phyloP scores from a whole-genome alignment of 495 filamentous ascomycete species.

The Cercophora samala region DNA sequence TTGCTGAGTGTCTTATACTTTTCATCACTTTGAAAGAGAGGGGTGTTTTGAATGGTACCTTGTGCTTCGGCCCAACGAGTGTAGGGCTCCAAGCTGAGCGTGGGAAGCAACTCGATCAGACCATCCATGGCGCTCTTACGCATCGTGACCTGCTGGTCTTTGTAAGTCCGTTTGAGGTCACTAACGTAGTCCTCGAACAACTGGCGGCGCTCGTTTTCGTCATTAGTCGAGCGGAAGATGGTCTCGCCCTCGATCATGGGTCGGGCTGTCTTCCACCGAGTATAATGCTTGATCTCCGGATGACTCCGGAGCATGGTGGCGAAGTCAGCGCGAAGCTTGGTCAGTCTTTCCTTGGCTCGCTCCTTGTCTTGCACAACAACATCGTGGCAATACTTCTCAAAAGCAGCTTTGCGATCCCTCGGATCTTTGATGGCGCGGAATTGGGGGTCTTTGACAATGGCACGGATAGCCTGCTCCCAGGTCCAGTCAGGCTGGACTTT shows the following conservation, averaged over 20 bases:
- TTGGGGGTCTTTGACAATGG: slow-evolving; percentile 88
- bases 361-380: slow-evolving; percentile 91
- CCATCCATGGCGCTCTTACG: slow-evolving; percentile 85
- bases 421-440: slow-evolving; percentile 94
- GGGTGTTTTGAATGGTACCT: slow-evolving; percentile 71
- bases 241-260: slow-evolving; percentile 95
- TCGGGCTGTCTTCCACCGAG: slow-evolving; percentile 93
- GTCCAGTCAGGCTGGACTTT: slow-evolving; percentile 86
- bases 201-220: slow-evolving; percentile 84
- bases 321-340: slow-evolving; percentile 92
- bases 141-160: slow-evolving; percentile 65
- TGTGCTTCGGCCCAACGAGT: slow-evolving; percentile 94
- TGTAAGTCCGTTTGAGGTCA: slow-evolving; percentile 74
- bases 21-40: slow-evolving; percentile 76
- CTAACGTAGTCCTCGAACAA: slow-evolving; percentile 92
- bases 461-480: slow-evolving; percentile 87
- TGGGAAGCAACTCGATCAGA: slow-evolving; percentile 75
- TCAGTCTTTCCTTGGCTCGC: slow-evolving; percentile 87
- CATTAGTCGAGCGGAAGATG: slow-evolving; percentile 84
- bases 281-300: slow-evolving; percentile 96
- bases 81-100: slow-evolving; percentile 83
- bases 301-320: slow-evolving; percentile 93
- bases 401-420: slow-evolving; percentile 83
- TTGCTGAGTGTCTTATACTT: slow-evolving; percentile 87
- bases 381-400: slow-evolving; percentile 93